These are phyloP conservation scores for Alternaria brassicae DNA, from an alignment of 2,329 filamentous ascomycete species.

Conservation along the genomic window DNA sequence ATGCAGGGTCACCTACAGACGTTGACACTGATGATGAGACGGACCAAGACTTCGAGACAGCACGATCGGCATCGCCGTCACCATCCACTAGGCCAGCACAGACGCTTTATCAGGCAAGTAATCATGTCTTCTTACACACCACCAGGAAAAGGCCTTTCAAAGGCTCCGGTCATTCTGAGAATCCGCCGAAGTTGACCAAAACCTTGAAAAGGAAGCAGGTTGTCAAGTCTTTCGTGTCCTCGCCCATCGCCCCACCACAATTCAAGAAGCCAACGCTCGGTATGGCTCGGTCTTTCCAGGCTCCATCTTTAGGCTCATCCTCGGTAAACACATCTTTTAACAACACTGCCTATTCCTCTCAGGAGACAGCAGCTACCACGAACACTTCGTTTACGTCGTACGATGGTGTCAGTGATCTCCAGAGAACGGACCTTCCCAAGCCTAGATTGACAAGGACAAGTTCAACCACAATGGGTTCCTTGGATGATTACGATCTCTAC, in stretches of 20 bases:
- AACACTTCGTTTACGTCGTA: slow-evolving; percentile 38
- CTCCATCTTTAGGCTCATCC: slow-evolving; percentile 13
- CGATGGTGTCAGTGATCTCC: slow-evolving; percentile 12
- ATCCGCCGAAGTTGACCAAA: slow-evolving; percentile 39
- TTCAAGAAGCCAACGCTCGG: slow-evolving; percentile 37
- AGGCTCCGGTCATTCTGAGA: slow-evolving; percentile 23
- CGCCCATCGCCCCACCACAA: neutral
- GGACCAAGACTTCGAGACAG: slow-evolving; percentile 17
- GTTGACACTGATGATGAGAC: slow-evolving; percentile 36
- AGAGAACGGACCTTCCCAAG: neutral
- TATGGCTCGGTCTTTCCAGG: slow-evolving; percentile 31
- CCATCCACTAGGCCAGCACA: slow-evolving; percentile 27
- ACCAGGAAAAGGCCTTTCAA: slow-evolving; percentile 34
- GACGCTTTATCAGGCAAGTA: slow-evolving; percentile 38
- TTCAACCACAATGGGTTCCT: slow-evolving; percentile 29
- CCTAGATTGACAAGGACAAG: slow-evolving; percentile 22
- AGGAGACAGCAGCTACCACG: slow-evolving; percentile 27
- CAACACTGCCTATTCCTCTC: slow-evolving; percentile 31
- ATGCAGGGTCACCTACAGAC: slow-evolving; percentile 42
- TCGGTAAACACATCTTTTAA: slow-evolving; percentile 36
- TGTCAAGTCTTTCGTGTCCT: neutral
- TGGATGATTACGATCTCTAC: slow-evolving; percentile 26
- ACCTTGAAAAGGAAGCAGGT: slow-evolving; percentile 36
- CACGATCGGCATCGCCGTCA: slow-evolving; percentile 26
- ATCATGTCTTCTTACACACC: slow-evolving; percentile 22